Conservation (phyloP, 768 basidiomycete species). For the Suillus brevipes region DNA sequence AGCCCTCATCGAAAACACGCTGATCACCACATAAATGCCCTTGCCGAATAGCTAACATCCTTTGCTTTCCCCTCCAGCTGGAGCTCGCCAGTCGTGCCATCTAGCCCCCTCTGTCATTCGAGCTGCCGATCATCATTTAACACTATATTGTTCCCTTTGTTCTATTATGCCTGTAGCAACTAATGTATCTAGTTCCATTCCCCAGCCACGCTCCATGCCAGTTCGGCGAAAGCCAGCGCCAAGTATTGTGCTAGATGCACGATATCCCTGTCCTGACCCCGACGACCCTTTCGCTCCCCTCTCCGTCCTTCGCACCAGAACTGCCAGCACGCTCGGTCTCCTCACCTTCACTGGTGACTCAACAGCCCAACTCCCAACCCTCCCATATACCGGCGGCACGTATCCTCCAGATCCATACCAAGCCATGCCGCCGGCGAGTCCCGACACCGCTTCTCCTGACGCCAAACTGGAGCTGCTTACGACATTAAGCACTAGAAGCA, state of each 20-base stretch:
- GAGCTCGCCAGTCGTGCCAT: constrained; percentile 11
- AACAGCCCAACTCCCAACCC: constrained; percentile 31
- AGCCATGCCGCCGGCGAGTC: constrained; percentile 12
- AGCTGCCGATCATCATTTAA: constrained; percentile 14
- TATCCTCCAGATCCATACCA: constrained; percentile 36
- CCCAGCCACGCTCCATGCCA: constrained; percentile 21
- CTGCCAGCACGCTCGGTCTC: constrained; percentile 42
- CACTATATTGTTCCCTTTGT: constrained; percentile 11
- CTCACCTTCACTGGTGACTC: constrained; percentile 32
- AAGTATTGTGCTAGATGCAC: constrained; percentile 45
- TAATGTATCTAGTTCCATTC: constrained; percentile 22
- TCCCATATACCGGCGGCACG: constrained; percentile 31
- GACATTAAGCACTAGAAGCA: constrained; percentile 25
- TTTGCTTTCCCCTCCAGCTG: constrained; percentile 19
- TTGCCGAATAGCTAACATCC: constrained; percentile 12
- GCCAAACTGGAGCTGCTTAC: constrained; percentile 15
- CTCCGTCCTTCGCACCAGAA: constrained; percentile 60
- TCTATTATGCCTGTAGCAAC: constrained; percentile 33
- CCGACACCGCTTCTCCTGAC: constrained; percentile 4
- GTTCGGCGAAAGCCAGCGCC: constrained; percentile 59
- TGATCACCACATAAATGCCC: constrained; percentile 33
- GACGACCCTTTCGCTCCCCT: constrained; percentile 71
- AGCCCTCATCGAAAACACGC: constrained; percentile 37
- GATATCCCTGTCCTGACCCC: constrained; percentile 70
- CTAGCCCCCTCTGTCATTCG: constrained; percentile 11